Base-by-base conservation (phyloP, 2,329 filamentous ascomycete genomes). In the Thielaviopsis euricoi region DNA sequence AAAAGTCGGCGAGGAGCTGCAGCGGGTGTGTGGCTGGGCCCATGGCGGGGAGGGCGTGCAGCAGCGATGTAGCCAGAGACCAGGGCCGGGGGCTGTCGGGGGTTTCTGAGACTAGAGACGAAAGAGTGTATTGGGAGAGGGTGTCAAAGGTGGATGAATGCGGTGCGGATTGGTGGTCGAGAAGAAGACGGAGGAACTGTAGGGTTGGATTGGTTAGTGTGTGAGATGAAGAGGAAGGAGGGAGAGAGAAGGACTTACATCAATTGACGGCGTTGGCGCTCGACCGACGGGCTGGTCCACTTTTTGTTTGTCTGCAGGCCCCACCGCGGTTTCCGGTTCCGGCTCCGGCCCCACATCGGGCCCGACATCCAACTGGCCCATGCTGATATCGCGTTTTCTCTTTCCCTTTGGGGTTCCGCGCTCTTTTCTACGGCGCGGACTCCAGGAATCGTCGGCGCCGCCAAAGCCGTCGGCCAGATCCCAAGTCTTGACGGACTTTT, bases 141-240 rank as follows among this genome's bases (percentile, higher is more conserved):
- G 78, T 74, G 64, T 91, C 86, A 52, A 91, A 78, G 0, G 81
- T 83, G 17, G 83, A 75, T 2, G 81, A 76, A 49, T 79, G 76
- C 17, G 75, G 74, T 52, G 74, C 74, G 0, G 73, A 71, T 17
- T 76, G 76, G 62, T 88, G 82, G 61, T 83, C 80, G 1, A 89
- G 71, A 2, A 87, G 73, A 1, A 82, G 75, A 62, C 81, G 82
- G 46, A 87, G 66, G 60, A 80, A 80, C 77, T 80, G 59, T 26
- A 23, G 7, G 15, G 29, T 55, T 54, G 57, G 52, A 51, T 29
- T 23, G 21, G 12, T n/a, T n/a, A n/a, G 52, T 26, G 26, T n/a
- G 29, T 37, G 19, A 21, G 25, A 7, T 51, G 2, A 4, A 55
- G 29, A 29, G 23, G 17, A 7, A 7, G 52, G 22, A 22, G 3